Evolutionary conservation across 2,329 filamentous ascomycete species (phyloP).

Genomic region (Aureobasidium sp.): DNA sequence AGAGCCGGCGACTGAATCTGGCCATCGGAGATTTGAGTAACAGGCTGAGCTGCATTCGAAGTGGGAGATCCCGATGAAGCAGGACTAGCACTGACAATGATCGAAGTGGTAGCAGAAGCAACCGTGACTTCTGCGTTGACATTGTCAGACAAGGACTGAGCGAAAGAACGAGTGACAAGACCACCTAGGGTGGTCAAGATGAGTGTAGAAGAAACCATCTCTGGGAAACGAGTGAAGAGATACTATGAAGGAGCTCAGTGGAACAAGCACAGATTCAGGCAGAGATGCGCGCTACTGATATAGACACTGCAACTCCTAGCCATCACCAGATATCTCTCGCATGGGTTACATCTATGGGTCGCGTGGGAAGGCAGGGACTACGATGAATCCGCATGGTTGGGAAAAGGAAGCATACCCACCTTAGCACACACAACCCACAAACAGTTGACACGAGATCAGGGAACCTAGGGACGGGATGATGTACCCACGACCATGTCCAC

Average conservation of each 20-base stretch:
- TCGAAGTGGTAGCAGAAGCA: background rate
- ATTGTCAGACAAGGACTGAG: background rate
- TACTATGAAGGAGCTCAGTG: background rate
- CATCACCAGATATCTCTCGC: background rate
- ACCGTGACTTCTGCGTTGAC: constrained; percentile 7
- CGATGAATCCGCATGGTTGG: constrained; percentile 1
- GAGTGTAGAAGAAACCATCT: constrained; percentile 3
- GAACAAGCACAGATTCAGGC: background rate
- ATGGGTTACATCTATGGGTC: background rate
- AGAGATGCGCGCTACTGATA: background rate
- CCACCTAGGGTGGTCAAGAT: background rate
- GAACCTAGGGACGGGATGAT: constrained; percentile 5
- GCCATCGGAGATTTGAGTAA: constrained; percentile 8
- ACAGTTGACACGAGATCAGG: background rate
- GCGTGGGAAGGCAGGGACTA: background rate
- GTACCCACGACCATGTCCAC: background rate
- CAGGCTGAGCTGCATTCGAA: background rate
- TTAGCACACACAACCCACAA: background rate
- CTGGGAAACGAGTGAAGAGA: constrained; percentile 1
- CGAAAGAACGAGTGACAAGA: constrained; percentile 3
- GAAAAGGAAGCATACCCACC: background rate
- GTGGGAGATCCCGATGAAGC: background rate
- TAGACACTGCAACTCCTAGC: background rate
- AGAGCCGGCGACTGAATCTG: background rate
- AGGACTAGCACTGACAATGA: constrained; percentile 3